phyloP scores from a whole-genome alignment of 345 rosid species.

The Eutrema yunnanense region DNA sequence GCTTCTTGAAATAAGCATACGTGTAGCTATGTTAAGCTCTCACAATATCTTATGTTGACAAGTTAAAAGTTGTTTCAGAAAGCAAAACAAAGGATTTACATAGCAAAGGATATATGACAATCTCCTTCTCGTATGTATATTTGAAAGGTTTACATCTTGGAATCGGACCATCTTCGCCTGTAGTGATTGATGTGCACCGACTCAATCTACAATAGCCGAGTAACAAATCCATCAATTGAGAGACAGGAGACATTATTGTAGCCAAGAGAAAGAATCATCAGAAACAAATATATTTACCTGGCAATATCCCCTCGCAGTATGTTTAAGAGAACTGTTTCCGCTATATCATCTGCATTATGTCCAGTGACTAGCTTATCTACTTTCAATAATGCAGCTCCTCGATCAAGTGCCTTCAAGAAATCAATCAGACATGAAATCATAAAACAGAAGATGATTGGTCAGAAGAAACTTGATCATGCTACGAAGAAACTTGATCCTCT shows the following conservation, averaged over 20 bases:
- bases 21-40: conserved; percentile 54
- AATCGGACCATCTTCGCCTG: conserved; percentile 96
- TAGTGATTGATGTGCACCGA: conserved; percentile 79
- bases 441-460: neutral
- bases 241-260: neutral
- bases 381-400: conserved; percentile 81
- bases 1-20: conserved; percentile 98
- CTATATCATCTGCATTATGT: conserved; percentile 96
- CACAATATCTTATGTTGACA: conserved; percentile 5
- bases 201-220: conserved; percentile 49
- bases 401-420: conserved; percentile 73
- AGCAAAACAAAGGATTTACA: neutral
- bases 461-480: neutral
- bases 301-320: conserved; percentile 92
- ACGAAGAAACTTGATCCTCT: neutral
- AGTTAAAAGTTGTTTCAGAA: neutral
- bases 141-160: conserved; percentile 98
- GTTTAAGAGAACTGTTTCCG: conserved; percentile 87
- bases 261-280: neutral
- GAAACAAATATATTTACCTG: conserved; percentile 38
- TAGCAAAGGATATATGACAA: conserved; percentile 81
- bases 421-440: neutral
- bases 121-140: conserved; percentile 92
- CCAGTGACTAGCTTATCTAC: conserved; percentile 91
- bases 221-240: neutral